Percentiles rank a stretch among this genome's conserved stretches.
Conservation (phyloP, 441 rosid genomes). For the Pelargonium fulgidum region DNA sequence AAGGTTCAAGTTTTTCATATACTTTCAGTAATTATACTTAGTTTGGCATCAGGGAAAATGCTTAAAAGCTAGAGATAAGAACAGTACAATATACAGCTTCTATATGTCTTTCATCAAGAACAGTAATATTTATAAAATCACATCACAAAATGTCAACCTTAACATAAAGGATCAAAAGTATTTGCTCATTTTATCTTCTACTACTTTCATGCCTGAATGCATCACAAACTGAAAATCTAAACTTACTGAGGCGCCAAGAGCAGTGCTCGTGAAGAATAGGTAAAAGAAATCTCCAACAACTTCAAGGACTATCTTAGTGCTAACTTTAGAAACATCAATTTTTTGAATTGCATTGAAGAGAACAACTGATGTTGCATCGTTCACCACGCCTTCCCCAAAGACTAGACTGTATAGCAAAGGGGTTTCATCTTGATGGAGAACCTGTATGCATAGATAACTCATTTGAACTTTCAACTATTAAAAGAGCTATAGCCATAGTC, state of each 20-base stretch:
- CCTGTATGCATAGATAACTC: conserved; percentile 27
- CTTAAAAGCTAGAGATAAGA: too few relatives aligned
- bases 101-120: background rate
- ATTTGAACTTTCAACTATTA: background rate
- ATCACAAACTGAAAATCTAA: background rate
- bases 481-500: background rate
- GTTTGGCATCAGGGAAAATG: too few relatives aligned
- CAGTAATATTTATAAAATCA: background rate
- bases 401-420: conserved; percentile 80
- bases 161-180: too few relatives aligned
- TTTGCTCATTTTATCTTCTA: background rate
- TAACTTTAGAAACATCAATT: conserved; percentile 48
- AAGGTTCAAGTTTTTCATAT: too few relatives aligned
- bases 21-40: too few relatives aligned
- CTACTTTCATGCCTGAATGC: background rate
- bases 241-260: conserved; percentile 64
- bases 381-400: conserved; percentile 91
- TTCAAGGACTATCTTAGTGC: conserved; percentile 34
- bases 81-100: background rate
- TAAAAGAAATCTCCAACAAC: conserved; percentile 58
- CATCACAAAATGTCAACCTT: background rate
- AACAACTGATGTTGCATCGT: conserved; percentile 84
- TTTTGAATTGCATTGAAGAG: conserved; percentile 78
- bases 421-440: conserved; percentile 88
- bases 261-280: conserved; percentile 71